Conservation (phyloP, 768 basidiomycete genomes). For the Xerocomellus chrysenteron region DNA sequence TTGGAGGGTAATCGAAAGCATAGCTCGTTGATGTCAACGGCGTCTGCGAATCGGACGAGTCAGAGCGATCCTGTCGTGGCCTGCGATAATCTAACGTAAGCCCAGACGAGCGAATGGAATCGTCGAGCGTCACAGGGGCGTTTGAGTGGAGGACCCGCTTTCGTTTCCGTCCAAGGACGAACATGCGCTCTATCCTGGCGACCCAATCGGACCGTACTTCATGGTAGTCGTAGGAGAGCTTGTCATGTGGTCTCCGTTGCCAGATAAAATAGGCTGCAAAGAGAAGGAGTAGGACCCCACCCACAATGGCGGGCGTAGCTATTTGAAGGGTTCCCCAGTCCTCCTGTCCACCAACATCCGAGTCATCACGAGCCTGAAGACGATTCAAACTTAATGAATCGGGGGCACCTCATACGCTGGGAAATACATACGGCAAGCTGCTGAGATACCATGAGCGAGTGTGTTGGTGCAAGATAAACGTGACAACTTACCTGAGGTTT, state of each 20-base stretch:
- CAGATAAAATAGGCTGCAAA: constrained; percentile 25
- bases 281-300: constrained; percentile 26
- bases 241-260: constrained; percentile 15
- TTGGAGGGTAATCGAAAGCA: constrained; percentile 13
- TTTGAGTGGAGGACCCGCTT: constrained; percentile 13
- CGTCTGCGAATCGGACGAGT: constrained; percentile 30
- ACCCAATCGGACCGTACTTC: constrained; percentile 14
- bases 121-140: constrained; percentile 21
- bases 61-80: constrained; percentile 16
- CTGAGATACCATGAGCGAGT: constrained; percentile 14
- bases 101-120: constrained; percentile 17
- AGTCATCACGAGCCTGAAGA: constrained; percentile 18
- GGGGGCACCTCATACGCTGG: background rate
- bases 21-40: constrained; percentile 19
- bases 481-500: constrained; percentile 13
- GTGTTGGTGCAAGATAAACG: background rate
- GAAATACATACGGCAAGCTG: constrained; percentile 20
- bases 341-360: background rate
- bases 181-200: constrained; percentile 12
- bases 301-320: constrained; percentile 35
- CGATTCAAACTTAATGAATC: background rate
- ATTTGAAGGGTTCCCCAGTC: constrained; percentile 34
- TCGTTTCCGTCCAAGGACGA: constrained; percentile 16
- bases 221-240: constrained; percentile 12
- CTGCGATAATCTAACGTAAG: background rate